A percentile compares a stretch with the other conserved stretches of the same genome.
Evolutionary conservation across 257 asterid species (phyloP).

Genomic region (Ajuga chamaepitys): DNA sequence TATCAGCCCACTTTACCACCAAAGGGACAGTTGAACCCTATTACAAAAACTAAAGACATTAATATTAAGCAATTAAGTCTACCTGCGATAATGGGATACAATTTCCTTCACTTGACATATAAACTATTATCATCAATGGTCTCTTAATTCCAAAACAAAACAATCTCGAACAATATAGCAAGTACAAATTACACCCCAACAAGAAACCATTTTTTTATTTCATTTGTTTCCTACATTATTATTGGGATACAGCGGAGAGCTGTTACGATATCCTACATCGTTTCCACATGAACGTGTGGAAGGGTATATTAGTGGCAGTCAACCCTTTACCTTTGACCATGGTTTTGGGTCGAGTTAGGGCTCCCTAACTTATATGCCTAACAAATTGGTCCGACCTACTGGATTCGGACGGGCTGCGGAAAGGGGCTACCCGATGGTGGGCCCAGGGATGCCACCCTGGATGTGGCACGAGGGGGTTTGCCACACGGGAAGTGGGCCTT

Average conservation of each 20-base stretch:
- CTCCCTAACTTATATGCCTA: too few species aligned
- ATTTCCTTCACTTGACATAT: background rate
- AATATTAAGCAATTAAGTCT: constrained; percentile 4
- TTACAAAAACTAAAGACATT: constrained; percentile 9
- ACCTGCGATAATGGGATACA: background rate
- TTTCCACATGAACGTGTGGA: too few species aligned
- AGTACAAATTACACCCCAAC: background rate
- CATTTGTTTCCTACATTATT: background rate
- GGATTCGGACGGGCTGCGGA: too few species aligned
- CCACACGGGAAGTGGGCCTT: too few species aligned
- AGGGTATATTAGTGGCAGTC: too few species aligned
- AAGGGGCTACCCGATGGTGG: too few species aligned
- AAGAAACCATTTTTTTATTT: background rate
- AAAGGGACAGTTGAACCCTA: constrained; percentile 89
- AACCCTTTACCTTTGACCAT: too few species aligned
- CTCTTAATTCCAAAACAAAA: background rate
- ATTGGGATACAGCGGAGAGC: background rate
- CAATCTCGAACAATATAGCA: background rate
- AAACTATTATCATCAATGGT: background rate
- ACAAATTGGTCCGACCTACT: too few species aligned
- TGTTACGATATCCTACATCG: too few species aligned
- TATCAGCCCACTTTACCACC: constrained; percentile 99
- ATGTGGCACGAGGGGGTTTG: too few species aligned
- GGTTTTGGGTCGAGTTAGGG: too few species aligned
- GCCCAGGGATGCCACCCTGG: too few species aligned